Evolutionary conservation across 768 basidiomycete species (phyloP).

Genomic region (Trametes gibbosa): DNA sequence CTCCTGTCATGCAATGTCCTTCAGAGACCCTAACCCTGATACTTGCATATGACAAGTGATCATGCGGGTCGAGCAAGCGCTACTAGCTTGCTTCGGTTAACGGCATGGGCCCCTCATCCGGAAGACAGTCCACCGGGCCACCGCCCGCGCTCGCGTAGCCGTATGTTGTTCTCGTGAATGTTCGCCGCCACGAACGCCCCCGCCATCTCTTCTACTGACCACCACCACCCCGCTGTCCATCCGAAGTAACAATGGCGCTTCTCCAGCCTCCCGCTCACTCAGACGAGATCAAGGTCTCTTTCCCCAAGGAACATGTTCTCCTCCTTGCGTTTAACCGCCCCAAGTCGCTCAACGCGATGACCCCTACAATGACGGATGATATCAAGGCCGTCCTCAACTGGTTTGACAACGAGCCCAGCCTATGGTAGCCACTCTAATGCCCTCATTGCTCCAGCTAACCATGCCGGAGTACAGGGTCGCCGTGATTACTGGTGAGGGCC

Average conservation of each 20-base stretch:
- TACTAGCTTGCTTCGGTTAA: not conserved
- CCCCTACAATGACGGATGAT: conserved; percentile 53
- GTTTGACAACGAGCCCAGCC: conserved; percentile 67
- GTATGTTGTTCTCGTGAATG: not conserved
- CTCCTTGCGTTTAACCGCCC: conserved; percentile 68
- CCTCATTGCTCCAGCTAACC: not conserved
- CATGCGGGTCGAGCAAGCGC: not conserved
- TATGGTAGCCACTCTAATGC: conserved; percentile 55
- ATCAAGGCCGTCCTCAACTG: conserved; percentile 55
- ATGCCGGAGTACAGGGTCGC: conserved; percentile 51
- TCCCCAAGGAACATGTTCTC: conserved; percentile 51
- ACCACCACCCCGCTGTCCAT: not conserved
- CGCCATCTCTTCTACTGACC: not conserved
- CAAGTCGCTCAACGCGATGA: conserved; percentile 70
- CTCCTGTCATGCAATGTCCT: not conserved
- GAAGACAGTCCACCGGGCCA: not conserved
- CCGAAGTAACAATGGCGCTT: not conserved
- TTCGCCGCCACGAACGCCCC: not conserved
- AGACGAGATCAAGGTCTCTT: conserved; percentile 36
- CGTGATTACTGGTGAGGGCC: conserved; percentile 71
- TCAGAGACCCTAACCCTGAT: conserved; percentile 3
- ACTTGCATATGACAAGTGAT: no score
- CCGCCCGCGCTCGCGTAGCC: not conserved
- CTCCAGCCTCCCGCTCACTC: conserved; percentile 33
- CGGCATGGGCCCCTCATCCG: not conserved